Evolutionary conservation across 176 grass and related monocot species (phyloP).

Genomic region (Lolium rigidum): DNA sequence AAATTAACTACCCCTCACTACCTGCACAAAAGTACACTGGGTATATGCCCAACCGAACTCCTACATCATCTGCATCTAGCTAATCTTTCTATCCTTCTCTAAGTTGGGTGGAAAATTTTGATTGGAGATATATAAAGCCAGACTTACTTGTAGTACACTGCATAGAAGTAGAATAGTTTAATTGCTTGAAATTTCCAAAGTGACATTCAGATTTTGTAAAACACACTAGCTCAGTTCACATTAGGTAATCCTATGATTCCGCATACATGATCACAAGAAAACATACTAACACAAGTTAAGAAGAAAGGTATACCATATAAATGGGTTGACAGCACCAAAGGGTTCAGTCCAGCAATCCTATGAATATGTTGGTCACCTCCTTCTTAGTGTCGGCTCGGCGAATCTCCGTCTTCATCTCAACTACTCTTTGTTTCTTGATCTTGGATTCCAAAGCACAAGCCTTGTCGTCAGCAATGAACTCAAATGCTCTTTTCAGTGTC

Average conservation of each 20-base stretch:
- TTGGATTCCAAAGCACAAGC: conserved; percentile 42
- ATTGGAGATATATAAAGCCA: conserved; percentile 14
- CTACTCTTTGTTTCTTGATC: conserved; percentile 28
- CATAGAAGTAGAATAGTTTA: background rate
- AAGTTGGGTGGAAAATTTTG: background rate
- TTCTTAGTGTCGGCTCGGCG: conserved; percentile 13
- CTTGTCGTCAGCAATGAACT: conserved; percentile 45
- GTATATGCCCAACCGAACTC: conserved; percentile 27
- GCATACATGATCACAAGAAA: background rate
- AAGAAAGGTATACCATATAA: conserved; percentile 38
- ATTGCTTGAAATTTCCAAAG: background rate
- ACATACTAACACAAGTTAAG: conserved; percentile 17
- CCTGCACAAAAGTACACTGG: conserved; percentile 15
- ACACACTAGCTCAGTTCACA: background rate
- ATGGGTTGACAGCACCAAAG: background rate
- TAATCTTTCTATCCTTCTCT: background rate
- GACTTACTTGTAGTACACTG: background rate
- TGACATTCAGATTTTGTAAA: background rate
- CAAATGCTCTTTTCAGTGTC: conserved; percentile 53
- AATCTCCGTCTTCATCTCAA: background rate
- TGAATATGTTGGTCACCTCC: conserved; percentile 30
- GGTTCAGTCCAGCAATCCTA: conserved; percentile 15
- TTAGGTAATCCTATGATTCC: background rate
- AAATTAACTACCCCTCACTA: background rate
- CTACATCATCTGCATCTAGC: background rate